Evolutionary conservation across 2,329 filamentous ascomycete genomes (phyloP).

Genomic region (Colletotrichum plurivorum): DNA sequence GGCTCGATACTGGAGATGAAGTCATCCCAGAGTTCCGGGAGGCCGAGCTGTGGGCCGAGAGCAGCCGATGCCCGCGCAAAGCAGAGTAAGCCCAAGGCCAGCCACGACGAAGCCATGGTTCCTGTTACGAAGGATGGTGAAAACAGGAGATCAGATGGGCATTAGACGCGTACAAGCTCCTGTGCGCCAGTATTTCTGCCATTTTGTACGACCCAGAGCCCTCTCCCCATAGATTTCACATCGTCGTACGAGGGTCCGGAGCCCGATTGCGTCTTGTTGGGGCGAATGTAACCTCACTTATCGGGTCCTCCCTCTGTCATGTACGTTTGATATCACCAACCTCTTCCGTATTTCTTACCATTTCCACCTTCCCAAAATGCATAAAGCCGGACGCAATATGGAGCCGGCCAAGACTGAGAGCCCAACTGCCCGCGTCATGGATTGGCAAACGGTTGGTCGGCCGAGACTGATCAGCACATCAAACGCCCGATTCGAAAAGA

Average conservation of each 20-base stretch:
- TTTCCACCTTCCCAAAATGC: slow-evolving; percentile 33
- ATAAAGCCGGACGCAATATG: slow-evolving; percentile 9
- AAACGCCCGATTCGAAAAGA: too few species aligned
- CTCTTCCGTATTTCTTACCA: not conserved
- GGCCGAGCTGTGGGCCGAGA: slow-evolving; percentile 29
- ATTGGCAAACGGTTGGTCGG: not conserved
- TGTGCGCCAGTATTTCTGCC: not conserved
- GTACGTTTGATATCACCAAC: slow-evolving; percentile 2
- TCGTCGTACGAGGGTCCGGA: slow-evolving; percentile 10
- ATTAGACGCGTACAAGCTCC: not conserved
- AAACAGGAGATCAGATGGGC: not conserved
- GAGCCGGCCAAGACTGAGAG: slow-evolving; percentile 20
- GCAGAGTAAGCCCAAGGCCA: slow-evolving; percentile 16
- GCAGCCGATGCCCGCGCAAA: slow-evolving; percentile 14
- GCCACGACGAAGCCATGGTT: slow-evolving; percentile 9
- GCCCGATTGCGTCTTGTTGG: slow-evolving; percentile 10
- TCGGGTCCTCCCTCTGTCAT: not conserved
- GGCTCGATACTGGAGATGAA: slow-evolving; percentile 1
- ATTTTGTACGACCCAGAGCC: not conserved
- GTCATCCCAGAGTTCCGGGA: slow-evolving; percentile 24
- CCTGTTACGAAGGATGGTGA: not conserved
- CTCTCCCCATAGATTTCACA: not conserved
- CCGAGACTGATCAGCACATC: too few species aligned
- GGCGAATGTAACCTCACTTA: slow-evolving; percentile 29
- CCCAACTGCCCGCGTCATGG: slow-evolving; percentile 10